Conservation (phyloP, 441 rosid species). For the Arabidopsis lyrata region DNA sequence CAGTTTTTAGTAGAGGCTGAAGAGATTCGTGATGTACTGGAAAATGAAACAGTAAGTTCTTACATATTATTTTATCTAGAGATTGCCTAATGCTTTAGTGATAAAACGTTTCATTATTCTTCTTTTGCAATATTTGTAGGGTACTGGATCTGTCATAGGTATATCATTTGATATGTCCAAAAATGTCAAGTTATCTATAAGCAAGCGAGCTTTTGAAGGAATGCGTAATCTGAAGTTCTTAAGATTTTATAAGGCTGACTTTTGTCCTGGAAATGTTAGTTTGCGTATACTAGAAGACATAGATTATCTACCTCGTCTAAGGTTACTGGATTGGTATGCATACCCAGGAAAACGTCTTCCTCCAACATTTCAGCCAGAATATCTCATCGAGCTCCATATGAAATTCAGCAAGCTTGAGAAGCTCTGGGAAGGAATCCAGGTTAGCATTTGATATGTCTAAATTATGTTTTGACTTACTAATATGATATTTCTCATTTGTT, state of each 20-base stretch:
- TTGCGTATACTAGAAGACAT: background rate
- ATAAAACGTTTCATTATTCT: background rate
- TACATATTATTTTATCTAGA: background rate
- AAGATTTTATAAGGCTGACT: background rate
- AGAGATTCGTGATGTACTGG: background rate
- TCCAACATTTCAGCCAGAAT: background rate
- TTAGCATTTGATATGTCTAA: background rate
- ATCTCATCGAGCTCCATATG: constrained; percentile 31
- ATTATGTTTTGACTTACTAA: background rate
- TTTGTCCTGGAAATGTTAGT: background rate
- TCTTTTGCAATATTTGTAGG: background rate
- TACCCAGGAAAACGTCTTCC: constrained; percentile 23
- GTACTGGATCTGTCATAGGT: background rate
- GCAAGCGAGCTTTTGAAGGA: background rate
- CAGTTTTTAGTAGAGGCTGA: background rate
- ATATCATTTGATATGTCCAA: constrained; percentile 2
- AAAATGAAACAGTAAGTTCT: background rate
- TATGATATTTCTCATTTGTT: background rate
- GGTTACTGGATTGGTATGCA: constrained; percentile 27
- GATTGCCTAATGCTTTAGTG: background rate
- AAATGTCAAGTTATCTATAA: background rate
- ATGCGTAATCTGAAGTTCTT: background rate
- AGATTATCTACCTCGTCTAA: constrained; percentile 20
- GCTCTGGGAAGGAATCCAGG: constrained; percentile 32
- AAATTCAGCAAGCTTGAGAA: constrained; percentile 15